Conservation (phyloP, 176 grass and related monocot genomes). For the Eragrostis nindensis region DNA sequence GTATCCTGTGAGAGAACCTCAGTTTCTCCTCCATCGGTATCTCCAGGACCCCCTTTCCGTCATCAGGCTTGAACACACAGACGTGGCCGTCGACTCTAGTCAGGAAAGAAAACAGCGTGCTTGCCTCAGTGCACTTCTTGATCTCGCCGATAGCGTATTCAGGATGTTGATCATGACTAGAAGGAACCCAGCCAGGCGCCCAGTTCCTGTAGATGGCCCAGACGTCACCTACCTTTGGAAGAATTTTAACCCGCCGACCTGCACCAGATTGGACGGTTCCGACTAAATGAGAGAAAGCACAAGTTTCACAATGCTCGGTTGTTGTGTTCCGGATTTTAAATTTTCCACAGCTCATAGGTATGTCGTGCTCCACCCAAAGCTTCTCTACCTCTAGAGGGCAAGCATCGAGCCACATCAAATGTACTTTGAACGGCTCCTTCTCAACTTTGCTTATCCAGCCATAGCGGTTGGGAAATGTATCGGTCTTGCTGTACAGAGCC, state of each 20-base stretch:
- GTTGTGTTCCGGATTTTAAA: conserved; percentile 50
- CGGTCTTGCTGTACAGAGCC: conserved; percentile 75
- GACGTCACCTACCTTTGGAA: conserved; percentile 65
- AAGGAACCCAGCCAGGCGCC: conserved; percentile 53
- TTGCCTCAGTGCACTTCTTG: conserved; percentile 47
- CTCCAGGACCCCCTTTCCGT: conserved; percentile 12
- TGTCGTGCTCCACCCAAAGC: conserved; percentile 47
- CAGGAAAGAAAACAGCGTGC: conserved; percentile 48
- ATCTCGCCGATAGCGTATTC: conserved; percentile 63
- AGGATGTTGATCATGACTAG: conserved; percentile 15
- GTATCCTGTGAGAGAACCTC: conserved; percentile 81
- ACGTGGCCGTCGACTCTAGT: conserved; percentile 45
- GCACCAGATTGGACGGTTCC: not conserved
- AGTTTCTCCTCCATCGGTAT: conserved; percentile 48
- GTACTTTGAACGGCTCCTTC: conserved; percentile 55
- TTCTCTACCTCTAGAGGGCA: conserved; percentile 52
- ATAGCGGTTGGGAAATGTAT: conserved; percentile 80
- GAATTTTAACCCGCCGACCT: conserved; percentile 47
- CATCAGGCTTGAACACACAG: conserved; percentile 59
- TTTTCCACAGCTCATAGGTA: conserved; percentile 70
- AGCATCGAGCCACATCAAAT: conserved; percentile 69
- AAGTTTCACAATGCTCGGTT: conserved; percentile 30
- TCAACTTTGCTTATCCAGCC: conserved; percentile 79
- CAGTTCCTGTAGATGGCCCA: conserved; percentile 88
- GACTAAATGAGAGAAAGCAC: conserved; percentile 77